Evolutionary conservation across 2,329 filamentous ascomycete genomes (phyloP), one percentile per base, ranked within the genome.

Genomic region (Fragosphaeria purpurea): DNA sequence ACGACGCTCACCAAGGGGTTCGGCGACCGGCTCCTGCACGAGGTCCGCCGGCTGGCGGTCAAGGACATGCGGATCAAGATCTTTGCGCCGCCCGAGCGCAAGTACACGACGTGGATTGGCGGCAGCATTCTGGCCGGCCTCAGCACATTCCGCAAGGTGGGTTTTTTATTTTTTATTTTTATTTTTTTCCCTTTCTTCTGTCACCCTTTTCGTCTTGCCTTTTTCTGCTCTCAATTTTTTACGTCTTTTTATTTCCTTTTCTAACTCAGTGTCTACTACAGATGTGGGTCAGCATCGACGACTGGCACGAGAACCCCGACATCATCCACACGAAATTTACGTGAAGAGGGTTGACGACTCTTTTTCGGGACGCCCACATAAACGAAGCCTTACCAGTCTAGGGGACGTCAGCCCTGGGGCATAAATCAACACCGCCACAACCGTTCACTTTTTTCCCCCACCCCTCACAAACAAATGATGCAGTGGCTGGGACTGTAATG

Each of bases 51-150:
- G 65, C 73, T 97, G 61, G 93, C 93, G 9, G 89, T 97, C 60
- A 96, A 96, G 75, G 93, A 98, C 67, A 98, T 96, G 91, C 83
- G 90, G 62, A 97, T 98, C 73, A 95, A 96, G 76, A 98, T 98
- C 64, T 95, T 95, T 72, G 93, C 93, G 49, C 93, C 93, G 50
- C 91, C 93, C 6, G 93, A 98, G 75, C 80, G 93, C 58, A 95
- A 97, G 70, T 98, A 97, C 73, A 96, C 89, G 55, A 98, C 93
- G 35, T 98, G 93, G 93, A 97, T 97, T 60, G 93, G 93, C 57
- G 93, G 93, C 50, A 96, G 93, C 67, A 98, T 98, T 70, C 74
- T 98, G 58, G 93, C 93, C 37, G 91, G 93, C 6, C 71, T 98
- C 68, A 97, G 91, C 73, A 98, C 93, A 50, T 98, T 98, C 72